A percentile compares a stretch with the other conserved stretches of the same genome.
Evolutionary conservation across 139 green algal genomes (phyloP).

Genomic region (Deuterostichococcus epilithicus): DNA sequence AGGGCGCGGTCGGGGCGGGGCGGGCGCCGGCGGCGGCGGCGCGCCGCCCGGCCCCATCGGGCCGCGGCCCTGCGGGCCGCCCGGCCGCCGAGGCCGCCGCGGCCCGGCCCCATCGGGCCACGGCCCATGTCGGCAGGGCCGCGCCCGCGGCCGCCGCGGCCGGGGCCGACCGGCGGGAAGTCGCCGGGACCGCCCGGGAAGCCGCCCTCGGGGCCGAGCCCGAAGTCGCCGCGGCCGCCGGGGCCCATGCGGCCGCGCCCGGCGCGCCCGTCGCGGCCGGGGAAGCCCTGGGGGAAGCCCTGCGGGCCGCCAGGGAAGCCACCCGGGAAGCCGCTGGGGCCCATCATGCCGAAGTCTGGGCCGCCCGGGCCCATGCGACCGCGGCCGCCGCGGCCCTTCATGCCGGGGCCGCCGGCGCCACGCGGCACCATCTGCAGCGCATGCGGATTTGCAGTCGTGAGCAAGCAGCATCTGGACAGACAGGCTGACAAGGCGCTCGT

Average conservation of each 20-base stretch:
- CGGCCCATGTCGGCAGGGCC: constrained; percentile 8
- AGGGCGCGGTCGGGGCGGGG: constrained; percentile 17
- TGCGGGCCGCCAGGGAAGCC: background rate
- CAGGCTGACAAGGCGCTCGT: too few relatives aligned
- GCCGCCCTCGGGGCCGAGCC: too few relatives aligned
- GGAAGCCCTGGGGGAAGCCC: constrained; percentile 12
- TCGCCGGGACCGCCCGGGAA: background rate
- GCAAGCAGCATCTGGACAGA: too few relatives aligned
- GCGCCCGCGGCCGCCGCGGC: constrained; percentile 6
- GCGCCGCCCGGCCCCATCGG: background rate
- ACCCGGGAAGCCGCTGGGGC: constrained; percentile 17
- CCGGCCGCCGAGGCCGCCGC: constrained; percentile 34
- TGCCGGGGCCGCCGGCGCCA: too few relatives aligned
- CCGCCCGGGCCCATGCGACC: constrained; percentile 41
- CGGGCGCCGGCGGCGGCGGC: constrained; percentile 21
- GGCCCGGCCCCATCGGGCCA: constrained; percentile 24
- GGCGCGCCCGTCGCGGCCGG: constrained; percentile 12
- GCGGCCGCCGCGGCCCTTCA: constrained; percentile 22
- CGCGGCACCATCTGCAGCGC: too few relatives aligned
- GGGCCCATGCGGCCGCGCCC: constrained; percentile 1
- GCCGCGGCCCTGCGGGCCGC: background rate
- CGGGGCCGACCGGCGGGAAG: background rate
- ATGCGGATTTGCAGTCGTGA: too few relatives aligned
- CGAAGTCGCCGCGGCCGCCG: background rate
- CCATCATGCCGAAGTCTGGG: constrained; percentile 7